A percentile compares a stretch with the other conserved stretches of the same genome.
phyloP scores from a whole-genome alignment of 108 stramenopile species.

The Skeletonema marinoi region DNA sequence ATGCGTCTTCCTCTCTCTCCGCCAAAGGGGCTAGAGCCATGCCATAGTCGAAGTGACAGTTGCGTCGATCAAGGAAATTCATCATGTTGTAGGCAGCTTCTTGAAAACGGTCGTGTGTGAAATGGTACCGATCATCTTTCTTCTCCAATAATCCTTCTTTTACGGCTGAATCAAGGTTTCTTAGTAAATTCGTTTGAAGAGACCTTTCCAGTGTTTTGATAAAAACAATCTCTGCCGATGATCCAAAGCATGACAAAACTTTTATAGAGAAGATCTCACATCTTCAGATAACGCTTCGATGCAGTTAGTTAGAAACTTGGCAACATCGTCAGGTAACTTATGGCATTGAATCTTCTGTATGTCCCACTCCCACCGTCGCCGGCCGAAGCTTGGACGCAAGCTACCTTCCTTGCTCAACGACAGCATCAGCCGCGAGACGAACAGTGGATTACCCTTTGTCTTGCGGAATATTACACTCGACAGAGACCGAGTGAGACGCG shows the following conservation, averaged over 20 bases:
- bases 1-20: not conserved
- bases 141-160: slow-evolving; percentile 6
- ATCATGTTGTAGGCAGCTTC: slow-evolving; percentile 14
- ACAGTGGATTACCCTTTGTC: slow-evolving; percentile 22
- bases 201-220: slow-evolving; percentile 13
- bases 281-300: not conserved
- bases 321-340: slow-evolving; percentile 17
- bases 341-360: slow-evolving; percentile 6
- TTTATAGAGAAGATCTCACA: not conserved
- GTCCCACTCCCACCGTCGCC: slow-evolving; percentile 25
- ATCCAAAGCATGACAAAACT: slow-evolving; percentile 7
- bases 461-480: too few relatives aligned
- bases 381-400: not conserved
- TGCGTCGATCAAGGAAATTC: not conserved
- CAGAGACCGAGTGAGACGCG: slow-evolving; percentile 11
- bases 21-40: slow-evolving; percentile 5
- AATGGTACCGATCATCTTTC: slow-evolving; percentile 1
- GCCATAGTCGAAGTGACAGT: not conserved
- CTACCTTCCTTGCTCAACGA: slow-evolving; percentile 5
- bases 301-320: not conserved
- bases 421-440: not conserved
- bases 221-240: not conserved
- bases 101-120: too few relatives aligned
- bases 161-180: not conserved
- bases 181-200: not conserved